A percentile compares a stretch with the other conserved stretches of the same genome.
Evolutionary conservation across 1,284 basidiomycete genomes (phyloP).

Genomic region (Puccinia hordei): DNA sequence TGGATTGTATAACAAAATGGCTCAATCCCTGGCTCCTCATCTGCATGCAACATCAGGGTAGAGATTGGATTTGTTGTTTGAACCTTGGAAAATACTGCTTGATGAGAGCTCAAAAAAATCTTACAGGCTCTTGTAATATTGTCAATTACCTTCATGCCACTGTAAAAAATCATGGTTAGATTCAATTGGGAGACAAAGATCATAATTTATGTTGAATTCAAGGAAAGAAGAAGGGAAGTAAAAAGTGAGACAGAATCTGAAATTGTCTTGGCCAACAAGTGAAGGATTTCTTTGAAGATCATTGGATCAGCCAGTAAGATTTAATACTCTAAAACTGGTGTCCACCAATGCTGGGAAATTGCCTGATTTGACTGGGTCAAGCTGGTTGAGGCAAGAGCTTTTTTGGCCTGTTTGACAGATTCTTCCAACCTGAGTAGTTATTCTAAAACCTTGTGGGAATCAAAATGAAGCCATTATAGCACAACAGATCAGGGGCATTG

Average conservation of each 20-base stretch:
- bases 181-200: background rate
- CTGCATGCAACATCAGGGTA: conserved; percentile 4
- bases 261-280: conserved; percentile 29
- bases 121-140: conserved; percentile 37
- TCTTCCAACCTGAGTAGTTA: conserved; percentile 14
- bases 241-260: conserved; percentile 30
- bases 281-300: conserved; percentile 37
- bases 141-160: conserved; percentile 33
- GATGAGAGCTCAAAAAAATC: conserved; percentile 19
- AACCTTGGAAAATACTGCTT: conserved; percentile 29
- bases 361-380: background rate
- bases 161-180: background rate
- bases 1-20: background rate
- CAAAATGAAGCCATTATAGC: background rate
- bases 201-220: background rate
- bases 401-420: conserved; percentile 35
- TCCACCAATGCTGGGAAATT: conserved; percentile 27
- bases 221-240: background rate
- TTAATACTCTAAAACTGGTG: conserved; percentile 37
- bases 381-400: background rate
- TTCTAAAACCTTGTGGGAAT: conserved; percentile 1
- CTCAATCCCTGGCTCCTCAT: conserved; percentile 2
- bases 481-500: no score
- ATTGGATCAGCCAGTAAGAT: conserved; percentile 32
- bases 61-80: conserved; percentile 18